Base-by-base conservation (phyloP, 75 land plant genomes). In the Pinus taeda region DNA sequence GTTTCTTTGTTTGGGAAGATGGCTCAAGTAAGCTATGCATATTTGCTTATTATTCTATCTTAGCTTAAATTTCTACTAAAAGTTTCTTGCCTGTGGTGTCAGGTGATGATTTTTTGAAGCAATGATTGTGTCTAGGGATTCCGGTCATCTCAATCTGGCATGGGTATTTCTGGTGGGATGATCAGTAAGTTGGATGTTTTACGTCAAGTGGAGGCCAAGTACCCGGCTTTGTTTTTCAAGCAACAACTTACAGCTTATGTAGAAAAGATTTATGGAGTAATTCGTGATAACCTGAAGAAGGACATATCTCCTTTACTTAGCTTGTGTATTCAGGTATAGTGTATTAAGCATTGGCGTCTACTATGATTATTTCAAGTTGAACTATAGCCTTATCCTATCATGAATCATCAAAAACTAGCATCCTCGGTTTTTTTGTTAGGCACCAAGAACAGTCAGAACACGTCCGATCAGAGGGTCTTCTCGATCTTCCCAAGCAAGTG, bases 1-100 rank as follows among this genome's bases (percentile, higher is more conserved):
- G 80, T 82, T 67, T 83, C 93, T 4, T 78, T 95, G 75, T 95
- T 95, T 88, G 93, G 95, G 18, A 80, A 93, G 74, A 93, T 95
- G 95, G 85, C 96, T 58, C 90, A 90, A 74, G 97, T 90, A 82
- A 82, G 87, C 15, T 76, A 64, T 29, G 37, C 60, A 3, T n/a
- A 17, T 62, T 15, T 4, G 30, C 29, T 15, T 42, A 59, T 57
- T 53, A 20, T 36, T 60, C n/a, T 57, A 49, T 39, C 42, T 66
- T n/a, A 58, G 4, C 21, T 62, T 24, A 36, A 26, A 75, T 59
- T 30, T 58, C 1, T 59, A 33, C 55, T 15, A 3, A 0, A 59
- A 14, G 26, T 57, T 59, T 61, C 17, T 14, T 62, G 15, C 67
- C 7, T 26, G 14, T 36, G 66, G 39, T n/a, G n/a, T n/a, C n/a